These are phyloP conservation scores for Phytophthora parvispora DNA, from an alignment of 352 stramenopile species.

Conservation along the genomic window DNA sequence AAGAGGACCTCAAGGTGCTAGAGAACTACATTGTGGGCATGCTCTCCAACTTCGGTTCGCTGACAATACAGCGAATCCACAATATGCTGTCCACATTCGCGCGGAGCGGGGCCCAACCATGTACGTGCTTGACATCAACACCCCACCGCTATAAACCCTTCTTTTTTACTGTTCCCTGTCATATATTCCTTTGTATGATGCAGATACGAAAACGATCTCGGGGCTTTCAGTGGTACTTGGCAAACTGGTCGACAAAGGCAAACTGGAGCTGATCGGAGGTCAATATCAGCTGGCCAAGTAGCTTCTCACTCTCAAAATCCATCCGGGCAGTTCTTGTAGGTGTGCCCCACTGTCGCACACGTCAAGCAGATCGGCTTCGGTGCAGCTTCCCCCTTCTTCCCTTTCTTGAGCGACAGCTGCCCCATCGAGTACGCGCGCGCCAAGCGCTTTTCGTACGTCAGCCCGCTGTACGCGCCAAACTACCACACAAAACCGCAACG, in stretches of 20 bases:
- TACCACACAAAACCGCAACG: slow-evolving; percentile 14
- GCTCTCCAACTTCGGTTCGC: slow-evolving; percentile 94
- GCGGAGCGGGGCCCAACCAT: slow-evolving; percentile 74
- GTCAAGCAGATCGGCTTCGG: slow-evolving; percentile 63
- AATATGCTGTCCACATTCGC: slow-evolving; percentile 95
- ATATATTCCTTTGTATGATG: slow-evolving; percentile 26
- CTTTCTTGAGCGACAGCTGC: slow-evolving; percentile 44
- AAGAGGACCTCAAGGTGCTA: slow-evolving; percentile 94
- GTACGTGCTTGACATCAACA: slow-evolving; percentile 43
- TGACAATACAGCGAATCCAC: slow-evolving; percentile 95
- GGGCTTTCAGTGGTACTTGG: slow-evolving; percentile 73
- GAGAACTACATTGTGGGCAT: slow-evolving; percentile 97
- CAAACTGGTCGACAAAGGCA: slow-evolving; percentile 77
- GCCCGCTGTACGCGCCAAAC: slow-evolving; percentile 70
- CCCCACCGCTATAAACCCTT: neutral
- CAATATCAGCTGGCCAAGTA: slow-evolving; percentile 77
- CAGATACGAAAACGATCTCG: slow-evolving; percentile 88
- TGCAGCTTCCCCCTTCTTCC: slow-evolving; percentile 8
- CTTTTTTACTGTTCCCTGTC: slow-evolving; percentile 7
- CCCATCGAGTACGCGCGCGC: slow-evolving; percentile 67
- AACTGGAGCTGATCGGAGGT: slow-evolving; percentile 71
- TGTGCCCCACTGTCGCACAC: slow-evolving; percentile 59
- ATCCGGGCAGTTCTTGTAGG: slow-evolving; percentile 60
- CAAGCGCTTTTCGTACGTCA: slow-evolving; percentile 69
- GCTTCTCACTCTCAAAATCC: slow-evolving; percentile 49